A percentile compares a stretch with the other conserved stretches of the same genome.
Evolutionary conservation across 331 rosid genomes (phyloP).

Genomic region (Malus hybrid): DNA sequence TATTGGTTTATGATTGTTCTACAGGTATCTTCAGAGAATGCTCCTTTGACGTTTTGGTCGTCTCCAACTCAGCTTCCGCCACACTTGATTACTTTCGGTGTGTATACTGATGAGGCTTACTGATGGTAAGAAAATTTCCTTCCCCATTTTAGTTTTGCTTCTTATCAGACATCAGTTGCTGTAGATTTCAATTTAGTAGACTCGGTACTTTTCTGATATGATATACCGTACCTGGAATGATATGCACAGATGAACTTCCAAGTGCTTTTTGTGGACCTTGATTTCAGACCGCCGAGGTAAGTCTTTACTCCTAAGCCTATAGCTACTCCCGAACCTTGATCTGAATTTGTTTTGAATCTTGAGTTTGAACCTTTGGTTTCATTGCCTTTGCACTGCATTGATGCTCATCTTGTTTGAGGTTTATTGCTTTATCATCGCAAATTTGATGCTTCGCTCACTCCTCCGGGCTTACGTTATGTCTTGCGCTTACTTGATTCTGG

Average conservation of each 20-base stretch:
- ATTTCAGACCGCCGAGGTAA: slow-evolving; percentile 12
- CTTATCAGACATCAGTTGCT: neutral
- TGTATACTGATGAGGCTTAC: slow-evolving; percentile 5
- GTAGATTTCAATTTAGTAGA: neutral
- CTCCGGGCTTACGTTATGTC: neutral
- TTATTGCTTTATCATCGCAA: neutral
- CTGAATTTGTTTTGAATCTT: neutral
- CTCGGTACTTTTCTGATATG: neutral
- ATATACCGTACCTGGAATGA: neutral
- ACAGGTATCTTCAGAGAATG: slow-evolving; percentile 12
- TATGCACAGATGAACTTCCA: neutral
- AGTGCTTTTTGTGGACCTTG: neutral
- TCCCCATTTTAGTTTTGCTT: slow-evolving; percentile 2
- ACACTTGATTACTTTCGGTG: neutral
- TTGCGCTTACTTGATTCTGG: neutral
- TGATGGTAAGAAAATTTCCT: slow-evolving; percentile 15
- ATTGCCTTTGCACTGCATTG: neutral
- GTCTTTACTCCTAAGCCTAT: slow-evolving; percentile 3
- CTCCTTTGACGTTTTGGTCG: neutral
- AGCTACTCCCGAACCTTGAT: neutral
- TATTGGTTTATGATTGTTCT: slow-evolving; percentile 9
- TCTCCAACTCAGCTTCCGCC: neutral
- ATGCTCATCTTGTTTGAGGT: slow-evolving; percentile 3
- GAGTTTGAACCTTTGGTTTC: neutral
- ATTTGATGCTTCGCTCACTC: neutral